phyloP scores from a whole-genome alignment of 1,139 yeast species.

The Zygoascus sp. region DNA sequence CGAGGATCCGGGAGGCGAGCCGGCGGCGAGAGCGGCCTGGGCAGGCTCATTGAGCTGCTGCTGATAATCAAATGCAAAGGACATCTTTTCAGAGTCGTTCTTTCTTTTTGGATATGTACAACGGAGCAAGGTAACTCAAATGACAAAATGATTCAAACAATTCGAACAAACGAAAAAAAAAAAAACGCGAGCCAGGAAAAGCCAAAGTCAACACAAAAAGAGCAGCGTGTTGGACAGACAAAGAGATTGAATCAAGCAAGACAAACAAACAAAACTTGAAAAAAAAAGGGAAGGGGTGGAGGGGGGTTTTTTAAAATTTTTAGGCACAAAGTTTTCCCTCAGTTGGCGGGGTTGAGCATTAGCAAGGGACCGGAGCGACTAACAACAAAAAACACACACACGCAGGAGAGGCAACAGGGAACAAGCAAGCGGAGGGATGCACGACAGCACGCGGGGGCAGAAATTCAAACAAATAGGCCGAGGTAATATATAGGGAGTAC shows the following conservation, averaged over 20 bases:
- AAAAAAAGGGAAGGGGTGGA: too few species aligned
- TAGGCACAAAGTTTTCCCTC: too few species aligned
- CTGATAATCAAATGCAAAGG: constrained; percentile 10
- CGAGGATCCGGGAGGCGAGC: not conserved
- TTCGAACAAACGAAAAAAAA: not conserved
- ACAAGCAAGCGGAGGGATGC: not conserved
- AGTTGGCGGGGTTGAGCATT: too few species aligned
- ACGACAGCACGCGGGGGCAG: not conserved
- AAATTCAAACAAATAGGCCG: not conserved
- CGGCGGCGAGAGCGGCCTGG: not conserved
- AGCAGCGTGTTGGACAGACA: too few species aligned
- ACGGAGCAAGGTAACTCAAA: not conserved
- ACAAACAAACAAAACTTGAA: not conserved
- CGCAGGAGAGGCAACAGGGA: too few species aligned
- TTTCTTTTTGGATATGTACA: too few species aligned
- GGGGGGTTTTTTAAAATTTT: too few species aligned
- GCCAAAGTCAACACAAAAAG: too few species aligned
- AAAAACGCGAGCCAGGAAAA: not conserved
- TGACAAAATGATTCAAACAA: not conserved
- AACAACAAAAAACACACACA: too few species aligned
- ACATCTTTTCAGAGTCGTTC: not conserved
- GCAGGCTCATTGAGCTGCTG: not conserved
- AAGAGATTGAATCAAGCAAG: not conserved
- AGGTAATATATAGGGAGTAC: not conserved
- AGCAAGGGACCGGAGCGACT: too few species aligned